These are phyloP conservation scores for Aphanocladium album DNA, from an alignment of 2,329 filamentous ascomycete species.

Conservation along the genomic window DNA sequence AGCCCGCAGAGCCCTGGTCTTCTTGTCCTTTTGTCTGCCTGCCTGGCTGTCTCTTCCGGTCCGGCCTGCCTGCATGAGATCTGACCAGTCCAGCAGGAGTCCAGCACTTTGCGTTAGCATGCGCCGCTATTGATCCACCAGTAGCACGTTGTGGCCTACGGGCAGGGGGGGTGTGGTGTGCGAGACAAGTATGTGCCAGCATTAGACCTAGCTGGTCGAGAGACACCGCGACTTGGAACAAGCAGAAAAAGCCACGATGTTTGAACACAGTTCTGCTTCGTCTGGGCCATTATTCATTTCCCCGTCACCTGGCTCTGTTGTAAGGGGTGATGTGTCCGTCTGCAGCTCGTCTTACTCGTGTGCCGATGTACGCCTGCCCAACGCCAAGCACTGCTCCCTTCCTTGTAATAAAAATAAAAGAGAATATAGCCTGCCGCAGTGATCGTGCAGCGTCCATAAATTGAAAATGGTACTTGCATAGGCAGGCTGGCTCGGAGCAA, in stretches of 20 bases:
- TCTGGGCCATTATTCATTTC: background rate
- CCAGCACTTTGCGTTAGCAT: background rate
- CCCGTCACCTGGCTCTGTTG: background rate
- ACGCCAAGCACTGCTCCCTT: background rate
- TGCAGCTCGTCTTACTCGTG: slow-evolving; percentile 7
- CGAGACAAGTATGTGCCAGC: background rate
- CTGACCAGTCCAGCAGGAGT: background rate
- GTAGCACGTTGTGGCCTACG: background rate
- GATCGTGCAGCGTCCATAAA: background rate
- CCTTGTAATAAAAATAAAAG: background rate
- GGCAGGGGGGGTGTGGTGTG: background rate
- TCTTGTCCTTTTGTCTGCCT: too few relatives aligned
- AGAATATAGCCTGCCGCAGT: too few relatives aligned
- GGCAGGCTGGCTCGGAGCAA: slow-evolving; percentile 9
- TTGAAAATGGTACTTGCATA: background rate
- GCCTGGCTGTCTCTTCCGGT: too few relatives aligned
- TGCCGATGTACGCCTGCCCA: background rate
- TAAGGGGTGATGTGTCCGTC: background rate
- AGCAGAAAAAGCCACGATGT: background rate
- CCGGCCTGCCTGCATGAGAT: background rate
- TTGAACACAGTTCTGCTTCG: background rate
- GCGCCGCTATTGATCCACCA: slow-evolving; percentile 1
- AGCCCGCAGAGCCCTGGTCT: too few relatives aligned
- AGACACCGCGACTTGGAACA: background rate
- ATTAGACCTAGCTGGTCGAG: background rate